A percentile compares a stretch with the other conserved stretches of the same genome.
Conservation (phyloP, 163 green algal species). For the Chlorella variabilis region DNA sequence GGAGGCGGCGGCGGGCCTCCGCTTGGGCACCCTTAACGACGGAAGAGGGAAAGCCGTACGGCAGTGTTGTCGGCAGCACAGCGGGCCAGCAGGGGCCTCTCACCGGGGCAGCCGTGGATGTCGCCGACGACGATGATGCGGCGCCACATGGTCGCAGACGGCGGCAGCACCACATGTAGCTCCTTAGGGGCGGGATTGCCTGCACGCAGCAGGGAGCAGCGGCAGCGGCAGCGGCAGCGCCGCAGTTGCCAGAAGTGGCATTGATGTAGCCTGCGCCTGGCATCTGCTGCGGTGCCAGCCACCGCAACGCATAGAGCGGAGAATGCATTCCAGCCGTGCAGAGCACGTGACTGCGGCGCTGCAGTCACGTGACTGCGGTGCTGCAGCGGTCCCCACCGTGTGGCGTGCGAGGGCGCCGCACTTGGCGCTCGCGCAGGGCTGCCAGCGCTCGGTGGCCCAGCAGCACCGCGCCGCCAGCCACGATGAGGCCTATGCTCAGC, state of each 20-base stretch:
- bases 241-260: no score
- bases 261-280: no score
- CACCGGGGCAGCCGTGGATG: slow-evolving; percentile 68
- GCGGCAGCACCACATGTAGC: slow-evolving; percentile 3
- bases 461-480: slow-evolving; percentile 11
- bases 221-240: no score
- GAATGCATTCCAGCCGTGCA: no score
- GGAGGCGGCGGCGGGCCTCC: no score
- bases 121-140: slow-evolving; percentile 67
- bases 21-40: no score
- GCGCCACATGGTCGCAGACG: background rate
- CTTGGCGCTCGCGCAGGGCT: background rate
- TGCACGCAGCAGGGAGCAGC: no score
- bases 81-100: background rate
- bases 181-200: slow-evolving; percentile 32
- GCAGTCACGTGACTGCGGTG: no score
- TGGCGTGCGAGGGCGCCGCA: background rate
- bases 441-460: background rate
- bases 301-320: no score
- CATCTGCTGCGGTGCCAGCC: no score
- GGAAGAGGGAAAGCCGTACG: no score
- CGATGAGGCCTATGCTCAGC: background rate
- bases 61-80: background rate
- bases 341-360: no score
- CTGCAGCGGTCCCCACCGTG: background rate